These are phyloP conservation scores for Phytophthora pinifolia DNA, from an alignment of 352 stramenopile genomes.

Conservation along the genomic window DNA sequence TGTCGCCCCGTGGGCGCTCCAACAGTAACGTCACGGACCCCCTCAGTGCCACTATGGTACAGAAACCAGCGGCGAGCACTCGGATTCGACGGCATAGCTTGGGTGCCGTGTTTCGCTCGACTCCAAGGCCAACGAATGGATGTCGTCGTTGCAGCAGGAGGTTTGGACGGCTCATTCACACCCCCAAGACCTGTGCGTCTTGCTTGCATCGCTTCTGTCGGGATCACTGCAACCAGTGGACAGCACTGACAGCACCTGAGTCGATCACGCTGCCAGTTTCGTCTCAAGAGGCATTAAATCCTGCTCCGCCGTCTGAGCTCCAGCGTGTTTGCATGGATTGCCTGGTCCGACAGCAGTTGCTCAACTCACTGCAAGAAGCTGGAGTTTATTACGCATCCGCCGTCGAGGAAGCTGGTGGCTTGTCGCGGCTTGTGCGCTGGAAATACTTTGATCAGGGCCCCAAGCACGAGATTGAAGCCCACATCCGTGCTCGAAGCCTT, in stretches of 20 bases:
- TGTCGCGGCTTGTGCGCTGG: conserved; percentile 55
- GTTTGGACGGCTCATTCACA: conserved; percentile 46
- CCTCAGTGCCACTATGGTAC: conserved; percentile 20
- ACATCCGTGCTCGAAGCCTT: conserved; percentile 43
- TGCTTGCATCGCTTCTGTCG: conserved; percentile 52
- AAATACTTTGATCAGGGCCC: conserved; percentile 54
- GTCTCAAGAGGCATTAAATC: conserved; percentile 9
- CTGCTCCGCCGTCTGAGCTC: not conserved
- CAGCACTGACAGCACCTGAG: conserved; percentile 20
- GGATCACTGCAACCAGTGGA: conserved; percentile 43
- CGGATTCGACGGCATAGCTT: conserved; percentile 24
- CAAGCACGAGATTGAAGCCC: conserved; percentile 40
- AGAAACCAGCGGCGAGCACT: conserved; percentile 3
- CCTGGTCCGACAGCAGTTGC: conserved; percentile 50
- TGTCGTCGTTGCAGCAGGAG: conserved; percentile 47
- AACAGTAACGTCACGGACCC: conserved; percentile 23
- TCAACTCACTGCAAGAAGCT: conserved; percentile 41
- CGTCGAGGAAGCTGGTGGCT: conserved; percentile 47
- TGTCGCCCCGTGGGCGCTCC: conserved; percentile 10
- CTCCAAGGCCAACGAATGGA: conserved; percentile 13
- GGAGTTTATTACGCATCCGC: conserved; percentile 37
- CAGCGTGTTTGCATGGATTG: conserved; percentile 54
- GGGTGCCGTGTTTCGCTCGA: conserved; percentile 15
- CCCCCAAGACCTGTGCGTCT: conserved; percentile 48
- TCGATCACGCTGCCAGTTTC: conserved; percentile 7